A percentile compares a stretch with the other conserved stretches of the same genome.
These are phyloP conservation scores for Scutellaria galericulata DNA, from an alignment of 257 asterid species.

Conservation along the genomic window DNA sequence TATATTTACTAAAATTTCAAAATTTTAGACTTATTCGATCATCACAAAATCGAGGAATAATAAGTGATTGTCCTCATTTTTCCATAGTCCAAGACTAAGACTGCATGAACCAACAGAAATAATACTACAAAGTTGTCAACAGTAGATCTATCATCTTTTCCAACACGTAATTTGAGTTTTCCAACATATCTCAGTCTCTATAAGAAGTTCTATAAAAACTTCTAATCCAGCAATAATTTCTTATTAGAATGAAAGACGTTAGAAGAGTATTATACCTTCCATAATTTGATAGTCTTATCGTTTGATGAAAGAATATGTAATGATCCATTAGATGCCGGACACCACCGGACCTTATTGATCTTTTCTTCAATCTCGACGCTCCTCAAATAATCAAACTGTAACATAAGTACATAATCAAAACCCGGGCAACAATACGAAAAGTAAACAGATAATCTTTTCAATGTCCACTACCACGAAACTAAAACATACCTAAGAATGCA, in stretches of 20 bases:
- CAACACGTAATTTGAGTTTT: conserved; percentile 3
- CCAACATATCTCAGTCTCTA: not conserved
- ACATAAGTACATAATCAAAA: conserved; percentile 37
- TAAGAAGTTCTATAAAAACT: conserved; percentile 7
- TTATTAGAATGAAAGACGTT: conserved; percentile 2
- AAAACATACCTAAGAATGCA: not conserved
- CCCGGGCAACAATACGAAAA: conserved; percentile 4
- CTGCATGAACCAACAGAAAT: conserved; percentile 9
- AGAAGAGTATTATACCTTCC: conserved; percentile 67
- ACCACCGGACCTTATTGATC: conserved; percentile 74
- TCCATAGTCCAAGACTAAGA: conserved; percentile 10
- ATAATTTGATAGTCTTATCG: conserved; percentile 79
- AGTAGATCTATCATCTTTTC: not conserved
- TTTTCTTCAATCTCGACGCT: conserved; percentile 89
- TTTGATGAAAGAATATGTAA: conserved; percentile 71
- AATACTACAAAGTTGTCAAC: not conserved
- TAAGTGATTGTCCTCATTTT: conserved; percentile 1
- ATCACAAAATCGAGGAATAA: conserved; percentile 1
- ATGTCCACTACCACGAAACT: conserved; percentile 11
- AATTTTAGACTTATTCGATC: conserved; percentile 11
- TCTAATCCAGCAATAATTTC: not conserved
- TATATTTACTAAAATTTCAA: not conserved
- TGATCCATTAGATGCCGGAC: conserved; percentile 59
- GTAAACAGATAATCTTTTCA: conserved; percentile 25
- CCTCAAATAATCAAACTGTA: conserved; percentile 85